Evolutionary conservation across 2,329 filamentous ascomycete species (phyloP).

Genomic region (Colletotrichum coccodes): DNA sequence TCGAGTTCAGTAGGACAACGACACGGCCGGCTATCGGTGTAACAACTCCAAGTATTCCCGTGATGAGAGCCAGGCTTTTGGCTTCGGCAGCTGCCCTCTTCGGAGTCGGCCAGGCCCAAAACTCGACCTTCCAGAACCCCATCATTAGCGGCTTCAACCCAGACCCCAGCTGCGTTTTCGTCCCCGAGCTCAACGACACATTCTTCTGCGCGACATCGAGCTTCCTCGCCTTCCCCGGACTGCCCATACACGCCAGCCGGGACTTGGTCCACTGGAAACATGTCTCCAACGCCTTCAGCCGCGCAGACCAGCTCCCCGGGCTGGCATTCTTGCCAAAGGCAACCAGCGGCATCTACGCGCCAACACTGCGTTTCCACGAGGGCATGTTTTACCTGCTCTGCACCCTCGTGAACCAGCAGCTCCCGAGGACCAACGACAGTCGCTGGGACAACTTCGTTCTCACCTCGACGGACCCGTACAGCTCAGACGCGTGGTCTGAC

Average conservation of each 20-base stretch:
- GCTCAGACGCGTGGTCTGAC: constrained; percentile 38
- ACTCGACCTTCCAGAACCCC: constrained; percentile 50
- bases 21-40: no score
- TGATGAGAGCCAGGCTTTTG: not conserved
- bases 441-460: constrained; percentile 33
- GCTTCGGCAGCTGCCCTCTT: not conserved
- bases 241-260: constrained; percentile 62
- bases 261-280: constrained; percentile 62
- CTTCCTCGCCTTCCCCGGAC: constrained; percentile 62
- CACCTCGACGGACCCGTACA: constrained; percentile 34
- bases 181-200: constrained; percentile 50
- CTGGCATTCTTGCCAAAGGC: constrained; percentile 41
- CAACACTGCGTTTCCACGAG: constrained; percentile 54
- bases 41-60: no score
- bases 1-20: no score
- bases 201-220: constrained; percentile 64
- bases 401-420: constrained; percentile 37
- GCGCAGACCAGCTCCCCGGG: constrained; percentile 52
- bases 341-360: constrained; percentile 56
- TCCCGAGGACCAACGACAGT: constrained; percentile 16
- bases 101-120: constrained; percentile 18
- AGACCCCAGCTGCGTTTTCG: constrained; percentile 57
- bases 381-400: constrained; percentile 57
- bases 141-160: constrained; percentile 61
- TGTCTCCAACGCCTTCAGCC: constrained; percentile 50